These are phyloP conservation scores for Ophiobolus disseminans DNA, from an alignment of 2,329 filamentous ascomycete genomes.

Conservation along the genomic window DNA sequence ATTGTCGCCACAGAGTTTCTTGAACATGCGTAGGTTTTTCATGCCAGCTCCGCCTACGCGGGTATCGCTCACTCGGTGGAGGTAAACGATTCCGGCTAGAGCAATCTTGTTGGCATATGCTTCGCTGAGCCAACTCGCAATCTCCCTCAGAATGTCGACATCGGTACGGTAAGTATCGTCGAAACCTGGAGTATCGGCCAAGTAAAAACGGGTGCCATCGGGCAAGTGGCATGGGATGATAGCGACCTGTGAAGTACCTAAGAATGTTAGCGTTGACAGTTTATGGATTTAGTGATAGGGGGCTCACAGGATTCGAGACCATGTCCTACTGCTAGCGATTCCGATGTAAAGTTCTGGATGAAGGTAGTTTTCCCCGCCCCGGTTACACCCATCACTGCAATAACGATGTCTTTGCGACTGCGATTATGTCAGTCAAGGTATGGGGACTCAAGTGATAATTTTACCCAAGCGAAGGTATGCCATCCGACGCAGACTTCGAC, in stretches of 20 bases:
- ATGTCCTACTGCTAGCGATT: conserved; percentile 10
- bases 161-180: conserved; percentile 55
- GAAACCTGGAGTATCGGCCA: conserved; percentile 60
- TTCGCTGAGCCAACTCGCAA: conserved; percentile 50
- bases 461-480: too few relatives aligned
- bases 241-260: conserved; percentile 11
- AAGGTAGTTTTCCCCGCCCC: conserved; percentile 52
- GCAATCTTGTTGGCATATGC: conserved; percentile 41
- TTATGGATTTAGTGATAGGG: accelerated
- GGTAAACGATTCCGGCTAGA: conserved; percentile 56
- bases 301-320: conserved; percentile 11
- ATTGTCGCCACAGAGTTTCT: conserved; percentile 53
- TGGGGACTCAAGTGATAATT: too few relatives aligned
- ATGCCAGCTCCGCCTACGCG: conserved; percentile 50
- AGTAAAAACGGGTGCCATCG: conserved; percentile 9
- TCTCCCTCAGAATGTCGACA: conserved; percentile 53
- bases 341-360: conserved; percentile 32
- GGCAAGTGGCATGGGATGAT: conserved; percentile 4
- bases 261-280: background rate
- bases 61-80: conserved; percentile 55
- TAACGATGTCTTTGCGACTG: conserved; percentile 29
- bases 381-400: conserved; percentile 54
- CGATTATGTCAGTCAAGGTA: too few relatives aligned
- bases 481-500: too few relatives aligned
- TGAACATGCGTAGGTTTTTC: conserved; percentile 56